Conservation (phyloP, 2,329 filamentous ascomycete genomes). For the Aspergillus pseudoterreus region DNA sequence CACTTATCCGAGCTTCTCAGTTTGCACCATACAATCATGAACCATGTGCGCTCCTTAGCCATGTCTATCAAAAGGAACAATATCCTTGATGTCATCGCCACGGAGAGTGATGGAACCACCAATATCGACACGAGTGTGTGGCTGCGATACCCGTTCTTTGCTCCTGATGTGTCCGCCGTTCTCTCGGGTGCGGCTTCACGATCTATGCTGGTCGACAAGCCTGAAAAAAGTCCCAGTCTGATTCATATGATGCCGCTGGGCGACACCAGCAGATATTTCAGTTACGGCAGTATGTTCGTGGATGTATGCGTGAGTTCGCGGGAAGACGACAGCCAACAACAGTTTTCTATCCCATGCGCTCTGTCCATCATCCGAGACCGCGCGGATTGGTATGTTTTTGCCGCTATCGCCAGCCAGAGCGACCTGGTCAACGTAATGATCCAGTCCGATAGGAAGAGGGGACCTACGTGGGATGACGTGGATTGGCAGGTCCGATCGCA, state of each 20-base stretch:
- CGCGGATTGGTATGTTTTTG: constrained; percentile 65
- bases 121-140: constrained; percentile 80
- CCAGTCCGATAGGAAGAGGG: constrained; percentile 62
- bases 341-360: constrained; percentile 69
- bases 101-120: constrained; percentile 65
- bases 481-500: constrained; percentile 69
- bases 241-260: constrained; percentile 70
- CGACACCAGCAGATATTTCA: constrained; percentile 71
- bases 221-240: constrained; percentile 48
- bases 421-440: constrained; percentile 72
- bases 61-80: constrained; percentile 82
- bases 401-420: constrained; percentile 75
- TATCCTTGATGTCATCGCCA: constrained; percentile 62
- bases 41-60: constrained; percentile 68
- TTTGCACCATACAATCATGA: constrained; percentile 53
- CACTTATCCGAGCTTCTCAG: constrained; percentile 46
- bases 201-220: constrained; percentile 44
- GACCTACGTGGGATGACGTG: constrained; percentile 77
- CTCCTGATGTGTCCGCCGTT: constrained; percentile 67
- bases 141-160: constrained; percentile 71
- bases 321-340: constrained; percentile 64
- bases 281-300: constrained; percentile 73
- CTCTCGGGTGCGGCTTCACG: constrained; percentile 57
- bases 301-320: constrained; percentile 69
- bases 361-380: constrained; percentile 70